phyloP scores from a whole-genome alignment of 2,329 filamentous ascomycete genomes.

The Leptodontidium sp. region DNA sequence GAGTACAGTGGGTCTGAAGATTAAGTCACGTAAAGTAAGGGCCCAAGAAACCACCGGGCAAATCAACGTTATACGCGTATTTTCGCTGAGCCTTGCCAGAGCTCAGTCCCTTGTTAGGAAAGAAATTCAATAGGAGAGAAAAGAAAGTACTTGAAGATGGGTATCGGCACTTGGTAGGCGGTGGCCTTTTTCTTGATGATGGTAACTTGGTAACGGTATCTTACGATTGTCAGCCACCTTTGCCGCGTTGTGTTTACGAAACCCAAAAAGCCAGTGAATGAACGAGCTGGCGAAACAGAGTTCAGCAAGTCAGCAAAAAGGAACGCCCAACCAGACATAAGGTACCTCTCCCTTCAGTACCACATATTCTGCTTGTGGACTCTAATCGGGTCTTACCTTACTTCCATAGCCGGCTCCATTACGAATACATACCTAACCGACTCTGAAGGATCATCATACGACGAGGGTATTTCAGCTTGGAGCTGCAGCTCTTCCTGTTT shows the following conservation, averaged over 20 bases:
- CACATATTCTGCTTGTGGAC: background rate
- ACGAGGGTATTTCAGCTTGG: conserved; percentile 9
- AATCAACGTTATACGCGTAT: conserved; percentile 15
- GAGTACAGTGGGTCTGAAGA: too few relatives aligned
- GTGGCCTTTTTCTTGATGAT: too few relatives aligned
- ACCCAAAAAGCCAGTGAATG: background rate
- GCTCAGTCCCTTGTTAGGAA: background rate
- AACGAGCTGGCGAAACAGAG: background rate
- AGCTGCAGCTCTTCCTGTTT: background rate
- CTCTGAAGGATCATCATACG: background rate
- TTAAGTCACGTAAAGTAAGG: too few relatives aligned
- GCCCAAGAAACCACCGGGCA: background rate
- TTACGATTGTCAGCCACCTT: conserved; percentile 17
- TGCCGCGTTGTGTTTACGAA: background rate
- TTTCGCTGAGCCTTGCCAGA: conserved; percentile 6
- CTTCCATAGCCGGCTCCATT: background rate
- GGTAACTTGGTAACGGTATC: background rate
- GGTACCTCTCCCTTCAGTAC: too few relatives aligned
- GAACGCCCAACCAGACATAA: background rate
- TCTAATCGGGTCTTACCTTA: conserved; percentile 1
- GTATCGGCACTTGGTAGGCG: background rate
- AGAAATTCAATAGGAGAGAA: background rate
- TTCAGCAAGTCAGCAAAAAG: background rate
- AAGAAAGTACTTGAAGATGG: background rate
- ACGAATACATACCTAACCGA: background rate